Percentiles rank a stretch among this genome's conserved stretches.
Conservation (phyloP, 2,329 filamentous ascomycete species). For the Xylariaceae sp. region DNA sequence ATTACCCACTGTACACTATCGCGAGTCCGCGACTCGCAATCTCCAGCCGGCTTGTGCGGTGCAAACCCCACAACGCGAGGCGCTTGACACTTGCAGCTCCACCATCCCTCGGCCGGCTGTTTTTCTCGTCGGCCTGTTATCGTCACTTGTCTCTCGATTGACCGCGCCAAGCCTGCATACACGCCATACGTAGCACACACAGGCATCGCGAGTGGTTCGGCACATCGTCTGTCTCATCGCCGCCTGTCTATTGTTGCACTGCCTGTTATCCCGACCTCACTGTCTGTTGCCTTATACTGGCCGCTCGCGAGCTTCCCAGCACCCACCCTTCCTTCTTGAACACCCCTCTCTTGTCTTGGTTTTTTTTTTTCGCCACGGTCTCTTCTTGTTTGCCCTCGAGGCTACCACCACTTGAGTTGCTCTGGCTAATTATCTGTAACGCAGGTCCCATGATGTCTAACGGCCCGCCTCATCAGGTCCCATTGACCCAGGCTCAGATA, state of each 20-base stretch:
- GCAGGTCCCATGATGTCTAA: conserved; percentile 55
- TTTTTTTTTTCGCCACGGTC: too few species aligned
- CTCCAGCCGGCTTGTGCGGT: conserved; percentile 16
- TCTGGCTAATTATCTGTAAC: conserved; percentile 20
- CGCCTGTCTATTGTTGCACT: background rate
- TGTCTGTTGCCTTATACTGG: background rate
- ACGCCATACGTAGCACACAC: background rate
- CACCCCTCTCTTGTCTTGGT: conserved; percentile 6
- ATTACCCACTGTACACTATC: conserved; percentile 8
- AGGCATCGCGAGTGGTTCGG: background rate
- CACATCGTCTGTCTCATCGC: background rate
- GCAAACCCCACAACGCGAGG: conserved; percentile 20
- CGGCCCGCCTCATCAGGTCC: conserved; percentile 48
- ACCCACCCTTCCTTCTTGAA: conserved; percentile 6
- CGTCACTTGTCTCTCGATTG: background rate
- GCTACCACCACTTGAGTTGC: background rate
- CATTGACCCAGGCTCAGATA: conserved; percentile 52
- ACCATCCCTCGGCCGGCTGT: conserved; percentile 10
- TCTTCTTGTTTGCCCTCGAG: too few species aligned
- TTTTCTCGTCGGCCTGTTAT: conserved; percentile 7
- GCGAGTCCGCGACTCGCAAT: conserved; percentile 19
- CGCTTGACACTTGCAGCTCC: conserved; percentile 15
- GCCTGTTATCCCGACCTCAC: conserved; percentile 1
- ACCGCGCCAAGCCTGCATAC: too few species aligned
- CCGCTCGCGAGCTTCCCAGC: conserved; percentile 15